Base-by-base conservation (phyloP, 1,139 yeast genomes). In the Pneumocystis wakefieldiae region DNA sequence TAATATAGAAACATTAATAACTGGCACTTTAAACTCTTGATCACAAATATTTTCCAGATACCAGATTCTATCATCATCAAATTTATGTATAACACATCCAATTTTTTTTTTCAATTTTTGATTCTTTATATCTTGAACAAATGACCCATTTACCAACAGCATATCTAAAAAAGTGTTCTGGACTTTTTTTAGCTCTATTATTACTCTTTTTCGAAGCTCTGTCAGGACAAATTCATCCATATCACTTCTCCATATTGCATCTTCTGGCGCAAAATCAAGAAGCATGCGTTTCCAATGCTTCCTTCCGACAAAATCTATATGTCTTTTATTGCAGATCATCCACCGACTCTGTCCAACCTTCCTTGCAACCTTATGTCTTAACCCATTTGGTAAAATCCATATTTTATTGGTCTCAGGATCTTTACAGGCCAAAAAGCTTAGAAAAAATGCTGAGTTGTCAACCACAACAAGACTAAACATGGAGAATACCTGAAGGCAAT, bases 231-330 rank as follows among this genome's bases (percentile, higher is more conserved):
- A 57, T 1, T 57, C 59, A 19, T 37, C 42, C 59, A 57, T 57
- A 57, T 57, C 59, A 37, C n/a, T 39, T 57, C 59, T 57, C 59
- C 59, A 57, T 57, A 57, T 57, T 37, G 42, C 59, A 57, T 39
- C 42, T 57, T 2, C 28, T n/a, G 41, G 41, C 12, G 42, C 41
- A 12, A 37, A 37, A 19, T 57, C 42, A 24, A 17, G 17, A 57
- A 57, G 41, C 7, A 39, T 39, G 19, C 59, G 41, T 24, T 28
- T 57, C 41, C 42, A 57, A 19, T 5, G 6, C 3, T 36, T 15
- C 29, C 4, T 57, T 37, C 59, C 59, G 3, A 29, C 15, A 24
- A 10, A 57, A 5, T 37, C 19, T 57, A 57, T 28, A 39, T 19
- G 24, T 14, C 19, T 39, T 29, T 57, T 57, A 12, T 57, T 57